Evolutionary conservation across 139 green algal species (phyloP).

Genomic region (Astrephomene gubernaculifera): DNA sequence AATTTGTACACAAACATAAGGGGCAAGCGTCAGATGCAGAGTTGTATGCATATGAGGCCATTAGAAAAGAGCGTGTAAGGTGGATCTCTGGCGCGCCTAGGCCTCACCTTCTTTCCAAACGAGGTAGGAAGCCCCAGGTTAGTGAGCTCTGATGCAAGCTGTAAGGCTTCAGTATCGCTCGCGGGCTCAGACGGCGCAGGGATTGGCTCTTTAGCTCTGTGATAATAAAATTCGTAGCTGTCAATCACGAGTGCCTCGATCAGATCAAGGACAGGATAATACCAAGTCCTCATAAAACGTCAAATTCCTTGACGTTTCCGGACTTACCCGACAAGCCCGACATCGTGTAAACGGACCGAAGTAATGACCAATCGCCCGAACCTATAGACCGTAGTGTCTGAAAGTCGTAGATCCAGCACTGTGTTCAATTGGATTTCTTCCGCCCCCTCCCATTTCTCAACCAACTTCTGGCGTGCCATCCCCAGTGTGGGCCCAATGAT

Average conservation of each 20-base stretch:
- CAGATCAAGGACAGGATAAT: too few species aligned
- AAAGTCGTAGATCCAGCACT: slow-evolving; percentile 8
- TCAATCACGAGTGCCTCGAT: too few species aligned
- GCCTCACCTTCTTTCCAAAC: slow-evolving; percentile 38
- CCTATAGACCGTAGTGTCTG: slow-evolving; percentile 8
- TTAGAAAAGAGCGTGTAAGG: too few species aligned
- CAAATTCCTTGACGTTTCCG: too few species aligned
- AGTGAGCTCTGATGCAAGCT: slow-evolving; percentile 3
- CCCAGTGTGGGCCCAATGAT: too few species aligned
- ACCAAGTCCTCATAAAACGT: too few species aligned
- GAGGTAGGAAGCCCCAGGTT: slow-evolving; percentile 2
- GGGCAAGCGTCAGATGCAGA: too few species aligned
- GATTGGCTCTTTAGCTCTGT: background rate
- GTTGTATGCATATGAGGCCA: too few species aligned
- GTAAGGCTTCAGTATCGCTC: slow-evolving; percentile 11
- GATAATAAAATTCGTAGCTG: too few species aligned
- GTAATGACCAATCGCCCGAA: slow-evolving; percentile 24
- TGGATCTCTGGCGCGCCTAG: too few species aligned
- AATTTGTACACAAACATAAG: too few species aligned
- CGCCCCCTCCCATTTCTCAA: slow-evolving; percentile 1
- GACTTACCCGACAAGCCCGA: slow-evolving; percentile 35
- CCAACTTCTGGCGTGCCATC: background rate
- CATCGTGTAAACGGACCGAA: slow-evolving; percentile 9
- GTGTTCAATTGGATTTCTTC: slow-evolving; percentile 11
- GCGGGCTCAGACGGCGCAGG: background rate